Percentiles rank a stretch among this genome's conserved stretches.
Conservation (phyloP, 2,329 filamentous ascomycete species). For the Pseudocercospora vitis region DNA sequence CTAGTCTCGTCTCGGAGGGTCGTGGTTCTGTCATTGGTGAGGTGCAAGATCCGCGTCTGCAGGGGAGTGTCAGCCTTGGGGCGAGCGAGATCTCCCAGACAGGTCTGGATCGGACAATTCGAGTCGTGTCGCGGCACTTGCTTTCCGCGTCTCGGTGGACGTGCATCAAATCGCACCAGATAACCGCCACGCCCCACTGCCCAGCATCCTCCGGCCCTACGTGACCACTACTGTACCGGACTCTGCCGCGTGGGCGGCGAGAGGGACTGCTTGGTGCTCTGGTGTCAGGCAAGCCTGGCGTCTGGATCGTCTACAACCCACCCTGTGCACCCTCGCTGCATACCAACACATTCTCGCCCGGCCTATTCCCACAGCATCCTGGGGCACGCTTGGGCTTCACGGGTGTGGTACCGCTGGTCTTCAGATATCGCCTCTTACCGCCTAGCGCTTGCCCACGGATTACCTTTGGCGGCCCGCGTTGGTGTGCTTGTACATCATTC, state of each 20-base stretch:
- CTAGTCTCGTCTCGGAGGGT: not conserved
- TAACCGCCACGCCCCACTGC: too few relatives aligned
- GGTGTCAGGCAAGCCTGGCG: not conserved
- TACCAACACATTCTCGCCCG: not conserved
- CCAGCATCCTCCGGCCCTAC: not conserved
- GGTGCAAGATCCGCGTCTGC: too few relatives aligned
- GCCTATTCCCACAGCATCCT: slow-evolving; percentile 2
- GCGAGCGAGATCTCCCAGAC: slow-evolving; percentile 2
- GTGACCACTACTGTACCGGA: not conserved
- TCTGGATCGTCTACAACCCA: slow-evolving; percentile 4
- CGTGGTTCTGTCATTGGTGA: not conserved
- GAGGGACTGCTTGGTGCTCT: not conserved
- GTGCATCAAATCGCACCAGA: too few relatives aligned
- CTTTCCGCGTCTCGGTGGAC: not conserved
- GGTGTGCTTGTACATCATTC: slow-evolving; percentile 5
- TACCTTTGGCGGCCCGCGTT: slow-evolving; percentile 7
- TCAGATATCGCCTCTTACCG: not conserved
- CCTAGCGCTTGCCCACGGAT: slow-evolving; percentile 2
- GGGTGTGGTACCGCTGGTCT: too few relatives aligned
- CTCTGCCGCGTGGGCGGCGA: not conserved
- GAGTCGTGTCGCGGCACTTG: slow-evolving; percentile 4
- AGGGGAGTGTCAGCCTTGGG: slow-evolving; percentile 1
- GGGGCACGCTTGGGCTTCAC: not conserved
- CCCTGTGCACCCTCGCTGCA: slow-evolving; percentile 1
- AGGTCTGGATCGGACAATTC: slow-evolving; percentile 11